phyloP scores from a whole-genome alignment of 495 filamentous ascomycete genomes.

The Trichoderma asperelloides region DNA sequence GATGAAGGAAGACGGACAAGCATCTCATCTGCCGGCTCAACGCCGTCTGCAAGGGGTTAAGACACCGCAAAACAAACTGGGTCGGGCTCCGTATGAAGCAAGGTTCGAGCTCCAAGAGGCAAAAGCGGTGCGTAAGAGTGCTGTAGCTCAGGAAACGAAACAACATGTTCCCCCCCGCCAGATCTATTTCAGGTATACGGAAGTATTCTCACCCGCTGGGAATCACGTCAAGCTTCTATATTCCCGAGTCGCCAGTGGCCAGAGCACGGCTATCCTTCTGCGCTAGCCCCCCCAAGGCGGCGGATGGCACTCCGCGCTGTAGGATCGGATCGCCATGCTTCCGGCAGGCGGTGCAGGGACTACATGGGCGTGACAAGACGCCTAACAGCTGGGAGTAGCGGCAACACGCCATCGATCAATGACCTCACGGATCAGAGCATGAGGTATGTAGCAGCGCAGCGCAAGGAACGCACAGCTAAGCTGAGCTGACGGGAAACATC shows the following conservation, averaged over 20 bases:
- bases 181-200: slow-evolving; percentile 7
- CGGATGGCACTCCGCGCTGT: too few relatives aligned
- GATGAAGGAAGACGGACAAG: background rate
- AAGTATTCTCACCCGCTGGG: background rate
- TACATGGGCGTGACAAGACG: background rate
- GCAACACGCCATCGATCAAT: background rate
- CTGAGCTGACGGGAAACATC: too few relatives aligned
- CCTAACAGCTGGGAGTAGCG: background rate
- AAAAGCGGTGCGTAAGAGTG: background rate
- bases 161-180: background rate
- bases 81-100: background rate
- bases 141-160: background rate
- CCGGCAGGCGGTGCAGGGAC: background rate
- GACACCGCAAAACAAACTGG: background rate
- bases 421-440: background rate
- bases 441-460: background rate
- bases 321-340: background rate
- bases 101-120: background rate
- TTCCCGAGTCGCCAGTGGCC: background rate
- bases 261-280: background rate
- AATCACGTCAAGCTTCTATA: background rate
- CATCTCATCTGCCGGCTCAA: background rate
- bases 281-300: background rate
- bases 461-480: background rate
- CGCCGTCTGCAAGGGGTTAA: background rate